phyloP scores from a whole-genome alignment of 73 alveolate species.

The Uronychia setigera region DNA sequence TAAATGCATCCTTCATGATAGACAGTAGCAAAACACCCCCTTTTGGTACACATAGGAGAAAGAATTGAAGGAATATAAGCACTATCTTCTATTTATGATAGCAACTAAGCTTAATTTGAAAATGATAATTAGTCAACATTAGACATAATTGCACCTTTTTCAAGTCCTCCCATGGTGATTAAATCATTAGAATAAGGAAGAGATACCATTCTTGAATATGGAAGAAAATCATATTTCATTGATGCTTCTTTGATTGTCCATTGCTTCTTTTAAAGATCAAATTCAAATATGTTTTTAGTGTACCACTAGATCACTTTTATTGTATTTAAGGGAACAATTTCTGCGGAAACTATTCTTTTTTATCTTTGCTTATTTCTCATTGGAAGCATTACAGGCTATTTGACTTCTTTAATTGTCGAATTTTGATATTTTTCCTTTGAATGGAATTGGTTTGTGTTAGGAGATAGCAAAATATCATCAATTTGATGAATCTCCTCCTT shows the following conservation, averaged over 20 bases:
- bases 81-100: conserved; percentile 54
- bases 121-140: conserved; percentile 51
- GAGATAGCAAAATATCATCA: no score
- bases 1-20: conserved; percentile 52
- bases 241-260: conserved; percentile 53
- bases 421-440: no score
- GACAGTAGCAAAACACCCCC: conserved; percentile 68
- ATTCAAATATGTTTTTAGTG: conserved; percentile 55
- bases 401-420: no score
- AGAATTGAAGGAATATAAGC: conserved; percentile 25
- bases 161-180: conserved; percentile 64
- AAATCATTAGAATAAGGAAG: conserved; percentile 57
- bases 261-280: conserved; percentile 24
- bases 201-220: conserved; percentile 56
- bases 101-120: conserved; percentile 12
- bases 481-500: background rate
- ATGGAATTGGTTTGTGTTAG: background rate
- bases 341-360: background rate
- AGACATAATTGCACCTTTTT: conserved; percentile 18
- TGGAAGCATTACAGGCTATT: background rate
- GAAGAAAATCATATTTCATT: conserved; percentile 44
- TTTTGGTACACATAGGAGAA: conserved; percentile 40
- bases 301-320: conserved; percentile 14
- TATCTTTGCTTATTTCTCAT: background rate
- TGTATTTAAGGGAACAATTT: background rate